Evolutionary conservation across 805 yeast species (phyloP).

Genomic region (Suhomyces xylopsoci): DNA sequence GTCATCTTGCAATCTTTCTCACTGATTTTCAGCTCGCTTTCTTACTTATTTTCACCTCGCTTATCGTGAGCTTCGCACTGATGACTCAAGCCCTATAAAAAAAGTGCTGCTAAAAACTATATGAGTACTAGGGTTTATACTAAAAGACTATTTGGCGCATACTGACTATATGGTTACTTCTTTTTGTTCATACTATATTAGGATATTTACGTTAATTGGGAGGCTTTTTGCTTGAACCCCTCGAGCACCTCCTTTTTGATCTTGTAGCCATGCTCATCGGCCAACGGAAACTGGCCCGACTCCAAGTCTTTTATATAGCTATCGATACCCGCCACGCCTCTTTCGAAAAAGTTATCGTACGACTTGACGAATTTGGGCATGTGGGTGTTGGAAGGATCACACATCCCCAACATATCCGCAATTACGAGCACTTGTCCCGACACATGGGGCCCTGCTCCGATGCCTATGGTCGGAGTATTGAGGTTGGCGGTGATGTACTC

Average conservation of each 20-base stretch:
- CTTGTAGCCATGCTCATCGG: constrained; percentile 59
- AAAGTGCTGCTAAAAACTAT: too few species aligned
- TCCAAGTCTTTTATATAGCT: constrained; percentile 62
- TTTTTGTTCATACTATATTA: too few species aligned
- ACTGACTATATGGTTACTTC: too few species aligned
- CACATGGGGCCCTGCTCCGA: constrained; percentile 86
- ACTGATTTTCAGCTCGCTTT: background rate
- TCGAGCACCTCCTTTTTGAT: constrained; percentile 61
- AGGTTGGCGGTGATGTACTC: constrained; percentile 57
- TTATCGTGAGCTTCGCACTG: background rate
- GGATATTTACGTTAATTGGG: background rate
- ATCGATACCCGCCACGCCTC: constrained; percentile 50
- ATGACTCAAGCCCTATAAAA: too few species aligned
- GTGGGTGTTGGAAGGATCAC: constrained; percentile 40
- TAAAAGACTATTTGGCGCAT: too few species aligned
- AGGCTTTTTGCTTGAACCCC: constrained; percentile 16
- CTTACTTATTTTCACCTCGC: background rate
- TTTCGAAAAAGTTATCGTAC: constrained; percentile 51
- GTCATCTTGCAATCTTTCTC: constrained; percentile 13
- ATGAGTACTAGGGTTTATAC: too few species aligned
- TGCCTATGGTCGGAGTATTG: constrained; percentile 83
- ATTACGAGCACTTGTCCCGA: constrained; percentile 90
- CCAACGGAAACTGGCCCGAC: constrained; percentile 54
- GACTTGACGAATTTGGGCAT: constrained; percentile 74
- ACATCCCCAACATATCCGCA: constrained; percentile 79